Evolutionary conservation across 768 basidiomycete genomes (phyloP).

Genomic region (Atractiella rhizophila): DNA sequence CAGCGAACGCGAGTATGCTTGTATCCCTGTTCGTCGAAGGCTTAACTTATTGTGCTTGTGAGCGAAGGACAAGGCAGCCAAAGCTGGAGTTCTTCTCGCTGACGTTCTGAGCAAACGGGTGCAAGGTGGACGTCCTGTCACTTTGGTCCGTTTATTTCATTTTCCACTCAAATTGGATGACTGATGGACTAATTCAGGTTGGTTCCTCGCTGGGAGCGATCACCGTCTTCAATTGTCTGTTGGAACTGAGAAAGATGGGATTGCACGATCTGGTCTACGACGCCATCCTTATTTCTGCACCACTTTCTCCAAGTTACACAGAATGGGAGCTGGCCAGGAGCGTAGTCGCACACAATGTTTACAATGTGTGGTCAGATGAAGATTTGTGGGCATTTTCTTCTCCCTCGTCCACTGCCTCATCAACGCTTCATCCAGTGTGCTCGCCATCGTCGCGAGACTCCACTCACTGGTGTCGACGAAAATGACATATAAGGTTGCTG

Average conservation of each 20-base stretch:
- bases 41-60: slow-evolving; percentile 7
- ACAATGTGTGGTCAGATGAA: slow-evolving; percentile 22
- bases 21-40: neutral
- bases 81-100: slow-evolving; percentile 26
- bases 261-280: slow-evolving; percentile 23
- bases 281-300: slow-evolving; percentile 25
- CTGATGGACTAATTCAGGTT: slow-evolving; percentile 16
- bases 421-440: slow-evolving; percentile 11
- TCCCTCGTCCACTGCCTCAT: neutral
- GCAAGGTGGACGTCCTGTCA: slow-evolving; percentile 26
- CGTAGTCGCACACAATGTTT: slow-evolving; percentile 21
- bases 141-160: slow-evolving; percentile 19
- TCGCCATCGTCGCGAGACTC: slow-evolving; percentile 12
- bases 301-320: slow-evolving; percentile 20
- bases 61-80: slow-evolving; percentile 24
- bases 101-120: slow-evolving; percentile 26
- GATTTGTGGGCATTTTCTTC: slow-evolving; percentile 11
- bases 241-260: slow-evolving; percentile 5
- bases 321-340: slow-evolving; percentile 22
- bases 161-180: neutral
- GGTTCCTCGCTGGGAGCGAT: slow-evolving; percentile 27
- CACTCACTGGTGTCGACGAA: slow-evolving; percentile 10
- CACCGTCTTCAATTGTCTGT: slow-evolving; percentile 12
- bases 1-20: slow-evolving; percentile 13
- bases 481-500: slow-evolving; percentile 9